Conservation (phyloP, 768 basidiomycete species). For the Boletus rex-veris region DNA sequence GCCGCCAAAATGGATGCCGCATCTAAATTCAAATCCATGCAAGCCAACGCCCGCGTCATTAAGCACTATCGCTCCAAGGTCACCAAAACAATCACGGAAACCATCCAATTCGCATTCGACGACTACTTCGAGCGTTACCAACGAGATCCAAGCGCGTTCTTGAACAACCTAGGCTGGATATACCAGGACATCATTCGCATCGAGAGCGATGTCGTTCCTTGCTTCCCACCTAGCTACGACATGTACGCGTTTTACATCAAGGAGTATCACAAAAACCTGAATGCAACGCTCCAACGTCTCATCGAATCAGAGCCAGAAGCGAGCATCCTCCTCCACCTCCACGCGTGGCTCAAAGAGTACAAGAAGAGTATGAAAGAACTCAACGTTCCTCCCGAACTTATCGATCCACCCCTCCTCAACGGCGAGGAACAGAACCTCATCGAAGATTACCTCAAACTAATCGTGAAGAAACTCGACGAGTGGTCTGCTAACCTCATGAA, state of each 20-base stretch:
- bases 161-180: constrained; percentile 81
- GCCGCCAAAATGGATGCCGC: constrained; percentile 90
- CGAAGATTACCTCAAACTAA: constrained; percentile 91
- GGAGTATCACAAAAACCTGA: constrained; percentile 86
- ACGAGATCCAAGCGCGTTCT: constrained; percentile 65
- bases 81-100: constrained; percentile 71
- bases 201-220: constrained; percentile 82
- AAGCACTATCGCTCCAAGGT: constrained; percentile 95
- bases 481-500: constrained; percentile 95
- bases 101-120: constrained; percentile 70
- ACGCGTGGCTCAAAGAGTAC: constrained; percentile 96
- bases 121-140: constrained; percentile 59
- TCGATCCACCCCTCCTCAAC: constrained; percentile 89
- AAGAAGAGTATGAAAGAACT: constrained; percentile 94
- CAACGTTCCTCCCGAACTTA: constrained; percentile 70
- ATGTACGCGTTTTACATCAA: constrained; percentile 80
- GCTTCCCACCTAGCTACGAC: constrained; percentile 91
- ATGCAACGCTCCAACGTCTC: constrained; percentile 67
- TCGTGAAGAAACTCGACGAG: constrained; percentile 93
- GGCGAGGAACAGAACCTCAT: constrained; percentile 92
- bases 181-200: constrained; percentile 95
- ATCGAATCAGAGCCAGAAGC: constrained; percentile 79
- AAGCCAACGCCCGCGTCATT: constrained; percentile 87
- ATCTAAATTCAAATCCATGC: constrained; percentile 89
- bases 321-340: constrained; percentile 78